Conservation (phyloP, 2,329 filamentous ascomycete genomes). For the Erysiphe pulchra region DNA sequence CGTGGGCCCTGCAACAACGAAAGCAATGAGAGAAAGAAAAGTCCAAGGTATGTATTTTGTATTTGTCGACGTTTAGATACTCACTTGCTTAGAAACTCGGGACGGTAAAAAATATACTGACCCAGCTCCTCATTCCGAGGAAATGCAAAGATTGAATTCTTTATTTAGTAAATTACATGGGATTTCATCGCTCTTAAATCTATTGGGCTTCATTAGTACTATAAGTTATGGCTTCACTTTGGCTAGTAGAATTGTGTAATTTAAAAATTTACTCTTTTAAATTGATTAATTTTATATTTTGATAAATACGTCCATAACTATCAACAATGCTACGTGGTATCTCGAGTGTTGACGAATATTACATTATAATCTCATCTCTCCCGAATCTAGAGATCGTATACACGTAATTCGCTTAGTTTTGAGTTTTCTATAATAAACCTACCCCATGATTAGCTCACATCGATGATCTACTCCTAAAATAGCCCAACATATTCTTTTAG, state of each 20-base stretch:
- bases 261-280: too few species aligned
- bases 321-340: too few species aligned
- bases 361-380: too few species aligned
- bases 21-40: constrained; percentile 49
- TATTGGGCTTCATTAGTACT: constrained; percentile 41
- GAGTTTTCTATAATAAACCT: too few species aligned
- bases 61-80: background rate
- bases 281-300: too few species aligned
- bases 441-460: too few species aligned
- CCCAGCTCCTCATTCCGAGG: constrained; percentile 49
- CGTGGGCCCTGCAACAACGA: constrained; percentile 50
- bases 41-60: constrained; percentile 37
- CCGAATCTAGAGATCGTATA: too few species aligned
- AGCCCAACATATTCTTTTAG: too few species aligned
- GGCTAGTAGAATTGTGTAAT: constrained; percentile 7
- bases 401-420: too few species aligned
- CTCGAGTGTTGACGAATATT: too few species aligned
- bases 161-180: constrained; percentile 61
- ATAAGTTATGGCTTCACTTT: constrained; percentile 58
- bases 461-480: too few species aligned
- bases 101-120: constrained; percentile 80
- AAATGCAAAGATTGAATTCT: constrained; percentile 63
- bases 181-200: constrained; percentile 53
- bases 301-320: too few species aligned
- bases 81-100: constrained; percentile 35